Base-by-base conservation (phyloP, 2,329 filamentous ascomycete species). In the Colletotrichum godetiae region DNA sequence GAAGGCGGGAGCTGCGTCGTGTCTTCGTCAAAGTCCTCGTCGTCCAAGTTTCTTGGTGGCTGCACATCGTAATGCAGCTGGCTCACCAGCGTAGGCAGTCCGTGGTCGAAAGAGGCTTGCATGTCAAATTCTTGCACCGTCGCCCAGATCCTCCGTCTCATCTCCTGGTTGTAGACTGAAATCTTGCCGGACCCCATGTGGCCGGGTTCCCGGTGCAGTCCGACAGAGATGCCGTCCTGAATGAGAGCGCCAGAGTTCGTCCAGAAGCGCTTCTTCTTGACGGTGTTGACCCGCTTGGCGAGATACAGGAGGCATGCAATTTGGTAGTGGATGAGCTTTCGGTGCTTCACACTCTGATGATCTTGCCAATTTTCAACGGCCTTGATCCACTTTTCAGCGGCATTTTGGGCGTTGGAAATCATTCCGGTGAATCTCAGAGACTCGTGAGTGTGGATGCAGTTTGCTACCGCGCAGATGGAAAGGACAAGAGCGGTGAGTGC, bases 261-360 rank as follows among this genome's bases (percentile, higher is more conserved):
- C 89, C 89, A 91, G 79, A 90, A 91, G 13, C 88, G 85, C 84
- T 91, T 91, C 85, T 91, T 91, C 83, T 91, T 90, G 75, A 91
- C 87, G 2, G 87, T 89, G 80, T 92, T 92, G 75, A 91, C 87
- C 35, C 88, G 84, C 83, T 91, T 91, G 56, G 88, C 88, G 2
- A 91, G 85, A 75, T 90, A 91, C n/a, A 89, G 77, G 37, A 92
- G 81, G 76, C 89, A 91, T 13, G 86, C 84, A 19, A 91, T 86
- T 78, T 91, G 89, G 78, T 90, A 91, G 79, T 91, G 88, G 15
- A 91, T 87, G 29, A 91, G 84, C 57, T 86, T 85, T 59, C 89
- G 87, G 75, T 91, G 89, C 80, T 91, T 91, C 79, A 91, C 87
- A 78, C 89, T 91, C 81, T 91, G 89, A 46, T 82, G 82, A 31